These are phyloP conservation scores for Murraya paniculata DNA, from an alignment of 345 rosid genomes.

Conservation along the genomic window DNA sequence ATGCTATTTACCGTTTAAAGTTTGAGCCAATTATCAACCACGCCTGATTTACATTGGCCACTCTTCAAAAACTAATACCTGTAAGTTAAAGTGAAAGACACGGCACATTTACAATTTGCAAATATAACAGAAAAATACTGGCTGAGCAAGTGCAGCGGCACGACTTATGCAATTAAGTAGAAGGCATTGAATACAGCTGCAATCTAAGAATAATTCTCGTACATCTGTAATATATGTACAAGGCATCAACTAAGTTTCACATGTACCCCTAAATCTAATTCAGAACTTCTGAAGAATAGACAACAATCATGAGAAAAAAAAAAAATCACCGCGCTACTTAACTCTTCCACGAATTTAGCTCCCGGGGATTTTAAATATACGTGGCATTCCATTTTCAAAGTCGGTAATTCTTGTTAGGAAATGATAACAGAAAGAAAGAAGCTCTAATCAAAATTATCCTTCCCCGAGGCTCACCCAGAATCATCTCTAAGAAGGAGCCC, in stretches of 20 bases:
- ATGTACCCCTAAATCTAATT: conserved; percentile 7
- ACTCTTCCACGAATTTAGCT: conserved; percentile 10
- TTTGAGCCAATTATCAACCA: too few species aligned
- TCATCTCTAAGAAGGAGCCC: neutral
- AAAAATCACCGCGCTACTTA: neutral
- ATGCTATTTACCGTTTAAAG: too few species aligned
- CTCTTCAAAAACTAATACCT: too few species aligned
- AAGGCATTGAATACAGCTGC: conserved; percentile 11
- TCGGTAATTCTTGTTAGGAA: conserved; percentile 19
- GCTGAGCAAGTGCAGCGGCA: neutral
- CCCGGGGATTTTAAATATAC: neutral
- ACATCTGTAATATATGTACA: conserved; percentile 30
- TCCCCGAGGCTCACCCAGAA: neutral
- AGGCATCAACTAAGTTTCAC: conserved; percentile 10
- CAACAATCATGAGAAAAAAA: neutral
- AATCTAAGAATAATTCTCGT: conserved; percentile 19
- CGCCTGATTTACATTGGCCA: too few species aligned
- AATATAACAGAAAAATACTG: too few species aligned
- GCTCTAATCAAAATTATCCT: conserved; percentile 10
- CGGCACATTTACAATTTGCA: too few species aligned
- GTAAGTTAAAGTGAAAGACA: too few species aligned
- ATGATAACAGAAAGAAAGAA: neutral
- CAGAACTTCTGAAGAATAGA: neutral
- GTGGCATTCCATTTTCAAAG: conserved; percentile 11
- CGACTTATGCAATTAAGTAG: conserved; percentile 12